phyloP scores from a whole-genome alignment of 805 yeast species.

The Spathaspora girioi region DNA sequence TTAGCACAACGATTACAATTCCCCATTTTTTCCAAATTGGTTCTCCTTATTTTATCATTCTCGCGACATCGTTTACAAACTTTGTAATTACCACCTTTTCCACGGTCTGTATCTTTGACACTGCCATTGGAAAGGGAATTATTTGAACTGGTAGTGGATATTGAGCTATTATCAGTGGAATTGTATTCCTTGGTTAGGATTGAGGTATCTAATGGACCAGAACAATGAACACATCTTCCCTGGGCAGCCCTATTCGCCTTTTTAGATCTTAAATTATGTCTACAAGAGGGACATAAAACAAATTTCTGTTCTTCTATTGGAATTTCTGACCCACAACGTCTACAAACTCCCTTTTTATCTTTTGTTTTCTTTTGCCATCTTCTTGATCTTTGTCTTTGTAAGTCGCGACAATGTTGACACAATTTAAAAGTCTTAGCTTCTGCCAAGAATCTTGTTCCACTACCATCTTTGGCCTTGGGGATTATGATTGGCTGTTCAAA shows the following conservation, averaged over 20 bases:
- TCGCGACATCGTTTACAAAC: conserved; percentile 66
- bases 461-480: conserved; percentile 19
- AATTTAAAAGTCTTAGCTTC: conserved; percentile 47
- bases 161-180: conserved; percentile 7
- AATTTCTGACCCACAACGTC: conserved; percentile 58
- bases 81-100: conserved; percentile 38
- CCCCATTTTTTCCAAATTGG: conserved; percentile 53
- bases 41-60: conserved; percentile 56
- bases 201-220: conserved; percentile 49
- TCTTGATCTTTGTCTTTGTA: conserved; percentile 59
- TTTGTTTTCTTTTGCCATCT: conserved; percentile 65
- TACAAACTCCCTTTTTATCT: conserved; percentile 58
- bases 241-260: conserved; percentile 58
- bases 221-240: conserved; percentile 68
- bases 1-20: conserved; percentile 63
- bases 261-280: conserved; percentile 49
- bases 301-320: conserved; percentile 48
- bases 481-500: conserved; percentile 44
- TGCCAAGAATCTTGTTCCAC: conserved; percentile 24
- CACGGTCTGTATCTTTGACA: conserved; percentile 3
- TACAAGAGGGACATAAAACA: conserved; percentile 60
- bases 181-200: conserved; percentile 26
- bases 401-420: conserved; percentile 62
- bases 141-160: not conserved
- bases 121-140: not conserved